Evolutionary conservation across 2,329 filamentous ascomycete genomes (phyloP), one percentile per base, ranked within the genome.

Genomic region (Fusarium xylarioides): DNA sequence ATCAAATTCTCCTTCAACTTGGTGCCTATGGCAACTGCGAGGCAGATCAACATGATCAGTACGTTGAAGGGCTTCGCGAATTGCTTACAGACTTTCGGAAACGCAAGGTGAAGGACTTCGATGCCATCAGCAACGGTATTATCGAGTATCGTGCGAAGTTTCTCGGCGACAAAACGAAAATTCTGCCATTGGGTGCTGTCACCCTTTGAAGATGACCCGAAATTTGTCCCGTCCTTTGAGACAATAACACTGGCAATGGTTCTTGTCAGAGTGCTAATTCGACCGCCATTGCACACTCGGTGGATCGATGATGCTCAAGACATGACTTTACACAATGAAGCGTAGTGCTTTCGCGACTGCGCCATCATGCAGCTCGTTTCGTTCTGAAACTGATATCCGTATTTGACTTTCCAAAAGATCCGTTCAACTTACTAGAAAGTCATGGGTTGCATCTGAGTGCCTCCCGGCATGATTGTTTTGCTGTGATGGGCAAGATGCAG

Each of bases 1-100:
- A 92, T 80, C 89, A 91, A 79, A 91, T 94, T 73, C 89, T 95
- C 73, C 86, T 93, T 63, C 90, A 93, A 74, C 88, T 95, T 59
- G 92, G 92, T 49, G 90, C 88, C 52, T 86, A 89, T 49, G 90
- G 91, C 70, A 90, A 90, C 73, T 91, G 90, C 78, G 88, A 86
- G 46, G 88, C 88, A 74, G 87, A 90, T 66, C 87, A 91, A 70
- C 88, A 88, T 79, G 84, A 86, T 63, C 85, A 86, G 69, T 94
- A 91, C 82, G 90, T 90, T 74, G 83, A 84, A 37, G 91, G 91
- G 30, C 86, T 94, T 52, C 87, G 87, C 63, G 84, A 87, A 71
- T 83, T 93, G 40, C 87, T 94, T 63, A 86, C 87, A 67, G 85
- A 88, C 47, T 86, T 91, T 75, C 88, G 90, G 74, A 83, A 84